A percentile compares a stretch with the other conserved stretches of the same genome.
These are phyloP conservation scores for Monilinia fructicola DNA, from an alignment of 2,329 filamentous ascomycete genomes.

Conservation along the genomic window DNA sequence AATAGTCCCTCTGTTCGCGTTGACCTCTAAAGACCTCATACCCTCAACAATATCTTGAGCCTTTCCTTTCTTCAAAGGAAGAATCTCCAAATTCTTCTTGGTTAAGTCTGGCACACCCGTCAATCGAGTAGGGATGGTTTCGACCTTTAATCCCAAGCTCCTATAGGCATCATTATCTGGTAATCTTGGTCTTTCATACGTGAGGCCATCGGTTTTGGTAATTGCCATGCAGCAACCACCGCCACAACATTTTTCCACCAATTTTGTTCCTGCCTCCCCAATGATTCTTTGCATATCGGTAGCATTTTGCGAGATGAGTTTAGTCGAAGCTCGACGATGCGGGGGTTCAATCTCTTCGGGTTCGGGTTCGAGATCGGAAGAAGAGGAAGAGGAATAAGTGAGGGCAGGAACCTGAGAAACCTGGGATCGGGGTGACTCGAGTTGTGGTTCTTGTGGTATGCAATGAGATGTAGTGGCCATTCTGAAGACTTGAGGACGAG, in stretches of 20 bases:
- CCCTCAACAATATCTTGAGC: conserved; percentile 24
- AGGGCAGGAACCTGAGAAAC: conserved; percentile 60
- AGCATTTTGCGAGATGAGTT: conserved; percentile 63
- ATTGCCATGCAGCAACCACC: conserved; percentile 61
- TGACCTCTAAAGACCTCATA: background rate
- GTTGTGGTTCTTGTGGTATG: conserved; percentile 35
- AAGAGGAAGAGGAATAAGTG: conserved; percentile 62
- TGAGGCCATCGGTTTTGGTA: conserved; percentile 47
- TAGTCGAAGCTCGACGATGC: conserved; percentile 66
- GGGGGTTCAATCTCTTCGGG: conserved; percentile 47
- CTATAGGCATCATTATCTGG: conserved; percentile 86
- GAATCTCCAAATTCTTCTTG: conserved; percentile 70
- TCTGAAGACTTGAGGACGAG: conserved; percentile 33
- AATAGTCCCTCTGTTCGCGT: conserved; percentile 6
- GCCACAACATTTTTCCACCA: conserved; percentile 63
- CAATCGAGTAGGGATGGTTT: conserved; percentile 70
- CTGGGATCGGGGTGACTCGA: conserved; percentile 34
- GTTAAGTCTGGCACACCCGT: conserved; percentile 72
- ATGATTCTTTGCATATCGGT: conserved; percentile 63
- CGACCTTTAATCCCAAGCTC: conserved; percentile 74
- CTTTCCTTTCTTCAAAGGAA: conserved; percentile 51
- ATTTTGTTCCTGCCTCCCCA: conserved; percentile 60
- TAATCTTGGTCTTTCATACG: conserved; percentile 54
- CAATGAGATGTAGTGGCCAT: conserved; percentile 39
- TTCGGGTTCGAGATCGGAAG: conserved; percentile 49